phyloP scores from a whole-genome alignment of 1,284 basidiomycete genomes.

The Papiliotrema flavescens region DNA sequence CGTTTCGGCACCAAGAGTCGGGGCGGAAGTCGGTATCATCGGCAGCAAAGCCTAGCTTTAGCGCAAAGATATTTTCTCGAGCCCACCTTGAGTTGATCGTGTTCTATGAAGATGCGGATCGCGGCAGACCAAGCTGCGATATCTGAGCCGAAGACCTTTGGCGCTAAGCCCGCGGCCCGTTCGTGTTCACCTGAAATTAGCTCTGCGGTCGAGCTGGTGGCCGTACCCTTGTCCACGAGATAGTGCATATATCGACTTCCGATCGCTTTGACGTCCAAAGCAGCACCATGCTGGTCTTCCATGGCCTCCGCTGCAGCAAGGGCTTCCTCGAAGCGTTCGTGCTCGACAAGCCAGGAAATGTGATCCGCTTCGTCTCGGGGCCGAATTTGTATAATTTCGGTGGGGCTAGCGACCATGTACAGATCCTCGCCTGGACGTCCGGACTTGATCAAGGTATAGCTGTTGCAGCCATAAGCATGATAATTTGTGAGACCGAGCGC shows the following conservation, averaged over 20 bases:
- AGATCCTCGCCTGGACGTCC: conserved; percentile 45
- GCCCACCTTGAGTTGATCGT: conserved; percentile 69
- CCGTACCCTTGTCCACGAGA: conserved; percentile 67
- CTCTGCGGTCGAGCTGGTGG: not conserved
- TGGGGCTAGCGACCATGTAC: conserved; percentile 78
- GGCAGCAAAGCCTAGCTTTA: conserved; percentile 73
- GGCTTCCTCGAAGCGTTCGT: conserved; percentile 81
- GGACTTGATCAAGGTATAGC: conserved; percentile 67
- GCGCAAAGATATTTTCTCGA: not conserved
- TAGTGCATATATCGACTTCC: conserved; percentile 80
- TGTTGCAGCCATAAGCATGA: conserved; percentile 85
- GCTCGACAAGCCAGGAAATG: conserved; percentile 87
- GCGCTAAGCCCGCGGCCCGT: conserved; percentile 80
- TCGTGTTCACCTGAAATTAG: conserved; percentile 62
- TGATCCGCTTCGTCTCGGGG: conserved; percentile 87
- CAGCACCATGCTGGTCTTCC: conserved; percentile 49
- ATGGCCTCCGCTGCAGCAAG: conserved; percentile 73
- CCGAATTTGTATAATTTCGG: conserved; percentile 78
- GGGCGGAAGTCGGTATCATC: conserved; percentile 76
- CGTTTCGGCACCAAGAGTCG: conserved; percentile 74
- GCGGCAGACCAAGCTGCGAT: conserved; percentile 86
- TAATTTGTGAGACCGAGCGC: conserved; percentile 74
- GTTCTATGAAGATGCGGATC: conserved; percentile 87
- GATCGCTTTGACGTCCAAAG: conserved; percentile 66
- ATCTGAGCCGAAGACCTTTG: conserved; percentile 79